Percentiles rank a stretch among this genome's conserved stretches.
Evolutionary conservation across 345 rosid species (phyloP).

Genomic region (Triadica sebifera): DNA sequence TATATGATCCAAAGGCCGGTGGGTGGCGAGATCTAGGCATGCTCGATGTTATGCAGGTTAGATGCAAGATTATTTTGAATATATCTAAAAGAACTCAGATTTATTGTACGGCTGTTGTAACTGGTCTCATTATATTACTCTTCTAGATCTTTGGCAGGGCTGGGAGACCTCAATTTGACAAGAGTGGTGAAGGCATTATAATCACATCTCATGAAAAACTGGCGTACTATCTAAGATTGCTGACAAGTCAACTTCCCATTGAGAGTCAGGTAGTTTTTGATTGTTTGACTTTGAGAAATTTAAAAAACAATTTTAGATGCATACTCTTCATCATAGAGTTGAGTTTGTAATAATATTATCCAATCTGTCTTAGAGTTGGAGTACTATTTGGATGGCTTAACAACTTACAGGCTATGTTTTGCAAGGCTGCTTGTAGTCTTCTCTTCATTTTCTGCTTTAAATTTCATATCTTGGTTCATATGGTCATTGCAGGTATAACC

Average conservation of each 20-base stretch:
- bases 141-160: slow-evolving; percentile 96
- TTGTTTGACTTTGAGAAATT: slow-evolving; percentile 1
- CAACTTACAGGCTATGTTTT: background rate
- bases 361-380: background rate
- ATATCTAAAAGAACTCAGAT: slow-evolving; percentile 5
- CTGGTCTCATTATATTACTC: slow-evolving; percentile 16
- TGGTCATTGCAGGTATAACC: too few relatives aligned
- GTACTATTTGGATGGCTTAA: background rate
- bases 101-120: background rate
- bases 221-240: slow-evolving; percentile 80
- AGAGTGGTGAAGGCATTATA: slow-evolving; percentile 97
- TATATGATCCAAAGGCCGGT: slow-evolving; percentile 98
- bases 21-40: slow-evolving; percentile 98
- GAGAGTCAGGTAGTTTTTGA: slow-evolving; percentile 83
- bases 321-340: background rate
- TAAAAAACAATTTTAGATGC: background rate
- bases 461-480: background rate
- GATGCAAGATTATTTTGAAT: slow-evolving; percentile 6
- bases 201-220: slow-evolving; percentile 95
- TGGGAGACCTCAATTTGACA: slow-evolving; percentile 99
- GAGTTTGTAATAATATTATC: background rate
- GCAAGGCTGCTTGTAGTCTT: background rate
- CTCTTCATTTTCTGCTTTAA: background rate
- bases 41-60: slow-evolving; percentile 99
- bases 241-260: slow-evolving; percentile 96